A percentile compares a stretch with the other conserved stretches of the same genome.
phyloP scores from a whole-genome alignment of 1,139 yeast genomes.

The Insectozyma bohioensis region DNA sequence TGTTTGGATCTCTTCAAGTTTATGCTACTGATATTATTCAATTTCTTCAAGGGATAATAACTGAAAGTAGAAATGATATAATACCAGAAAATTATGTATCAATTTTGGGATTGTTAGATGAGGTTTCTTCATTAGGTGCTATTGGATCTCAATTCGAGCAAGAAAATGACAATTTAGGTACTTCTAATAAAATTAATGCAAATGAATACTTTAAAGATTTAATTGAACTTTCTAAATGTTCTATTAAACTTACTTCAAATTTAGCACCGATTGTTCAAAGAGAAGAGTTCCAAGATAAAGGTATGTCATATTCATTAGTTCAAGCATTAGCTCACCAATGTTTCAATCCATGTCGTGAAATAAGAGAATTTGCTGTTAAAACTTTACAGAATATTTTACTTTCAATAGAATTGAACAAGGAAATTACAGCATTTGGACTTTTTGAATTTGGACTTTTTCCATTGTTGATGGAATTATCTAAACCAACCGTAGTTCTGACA shows the following conservation, averaged over 20 bases:
- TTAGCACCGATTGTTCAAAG: constrained; percentile 35
- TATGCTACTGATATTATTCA: constrained; percentile 50
- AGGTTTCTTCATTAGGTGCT: constrained; percentile 80
- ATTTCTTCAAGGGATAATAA: constrained; percentile 48
- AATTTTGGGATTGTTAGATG: constrained; percentile 71
- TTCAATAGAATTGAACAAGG: constrained; percentile 24
- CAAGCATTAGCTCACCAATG: constrained; percentile 89
- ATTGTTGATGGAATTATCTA: constrained; percentile 62
- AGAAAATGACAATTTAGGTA: constrained; percentile 36
- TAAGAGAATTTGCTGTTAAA: constrained; percentile 63
- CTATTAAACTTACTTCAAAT: constrained; percentile 60
- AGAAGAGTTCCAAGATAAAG: constrained; percentile 27
- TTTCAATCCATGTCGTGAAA: constrained; percentile 79
- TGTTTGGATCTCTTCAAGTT: constrained; percentile 54
- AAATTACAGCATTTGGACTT: constrained; percentile 50
- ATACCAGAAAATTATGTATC: constrained; percentile 56
- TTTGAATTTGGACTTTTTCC: constrained; percentile 79
- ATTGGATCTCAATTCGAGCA: constrained; percentile 78
- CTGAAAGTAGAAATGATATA: constrained; percentile 37
- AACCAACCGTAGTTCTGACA: constrained; percentile 64
- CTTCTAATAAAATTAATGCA: constrained; percentile 17
- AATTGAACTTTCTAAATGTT: constrained; percentile 57
- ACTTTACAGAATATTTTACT: constrained; percentile 50
- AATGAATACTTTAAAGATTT: constrained; percentile 49
- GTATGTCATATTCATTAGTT: constrained; percentile 56